A percentile compares a stretch with the other conserved stretches of the same genome.
Conservation (phyloP, 139 green algal genomes). For the Chlorella sp. region DNA sequence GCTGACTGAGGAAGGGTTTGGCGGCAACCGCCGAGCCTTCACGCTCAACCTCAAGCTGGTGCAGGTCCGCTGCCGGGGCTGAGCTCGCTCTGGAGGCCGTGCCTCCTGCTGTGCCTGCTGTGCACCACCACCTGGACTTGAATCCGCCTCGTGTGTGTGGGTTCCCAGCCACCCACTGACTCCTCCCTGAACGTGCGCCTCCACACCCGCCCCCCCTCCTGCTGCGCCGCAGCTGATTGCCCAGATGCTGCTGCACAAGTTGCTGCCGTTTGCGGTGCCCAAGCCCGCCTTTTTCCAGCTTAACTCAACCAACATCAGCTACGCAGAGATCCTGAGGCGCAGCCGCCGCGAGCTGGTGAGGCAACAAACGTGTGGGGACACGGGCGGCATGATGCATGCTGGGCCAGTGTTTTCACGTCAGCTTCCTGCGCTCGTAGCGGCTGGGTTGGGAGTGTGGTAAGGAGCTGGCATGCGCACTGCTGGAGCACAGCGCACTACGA, state of each 20-base stretch:
- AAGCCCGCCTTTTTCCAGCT: slow-evolving; percentile 17
- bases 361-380: no score
- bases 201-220: background rate
- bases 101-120: background rate
- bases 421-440: no score
- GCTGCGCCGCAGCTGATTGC: slow-evolving; percentile 3
- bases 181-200: no score
- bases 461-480: no score
- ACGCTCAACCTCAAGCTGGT: slow-evolving; percentile 18
- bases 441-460: no score
- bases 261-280: slow-evolving; percentile 31
- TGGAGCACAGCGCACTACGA: no score
- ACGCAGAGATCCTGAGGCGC: slow-evolving; percentile 1
- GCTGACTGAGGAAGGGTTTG: slow-evolving; percentile 22
- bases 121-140: background rate
- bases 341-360: background rate
- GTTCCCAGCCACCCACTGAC: no score
- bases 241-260: slow-evolving; percentile 29
- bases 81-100: no score
- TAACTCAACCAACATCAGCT: background rate
- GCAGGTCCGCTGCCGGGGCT: background rate
- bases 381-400: no score
- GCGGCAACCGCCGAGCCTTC: slow-evolving; percentile 5
- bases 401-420: no score
- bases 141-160: background rate